Base-by-base conservation (phyloP, 805 yeast genomes). In the Candida ortonii region DNA sequence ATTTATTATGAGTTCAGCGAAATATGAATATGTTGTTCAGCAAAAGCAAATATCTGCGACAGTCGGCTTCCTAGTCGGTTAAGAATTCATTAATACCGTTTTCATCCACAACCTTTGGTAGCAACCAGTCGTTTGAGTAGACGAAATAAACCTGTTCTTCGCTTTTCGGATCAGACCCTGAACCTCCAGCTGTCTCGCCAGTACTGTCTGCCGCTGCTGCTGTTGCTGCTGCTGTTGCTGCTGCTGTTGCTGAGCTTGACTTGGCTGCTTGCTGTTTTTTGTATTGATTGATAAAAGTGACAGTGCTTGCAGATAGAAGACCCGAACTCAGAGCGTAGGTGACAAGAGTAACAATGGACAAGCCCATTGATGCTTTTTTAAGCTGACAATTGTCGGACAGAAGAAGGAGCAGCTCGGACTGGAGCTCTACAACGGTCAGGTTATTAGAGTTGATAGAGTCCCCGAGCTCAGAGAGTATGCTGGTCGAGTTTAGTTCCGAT, bases 331-430 rank as follows among this genome's bases (percentile, higher is more conserved):
- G 8, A 1, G 40, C 15, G 28, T 50, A 46, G 1, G 46, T 12
- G 2, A 36, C 28, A 34, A 46, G 36, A 13, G 31, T 29, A 5
- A 50, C 16, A 14, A 49, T 36, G 5, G 51, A 33, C 1, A 48
- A 13, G 0, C 41, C 47, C 43, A 49, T 33, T 2, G 49, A 40
- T 0, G 53, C 44, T 30, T 52, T 52, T 18, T 52, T 48, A 10
- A 49, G 14, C 30, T 44, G 49, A 33, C 55, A 50, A 25, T 49
- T 47, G 16, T 22, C 27, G 7, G 40, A 35, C 18, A 50, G 29
- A 5, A 25, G 9, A 11, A 52, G 30, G 10, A 50, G 22, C 14
- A 50, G 23, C 7, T 38, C 25, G 2, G 47, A 28, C 30, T 50
- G 53, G 2, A 39, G 25, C 16, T 25, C 33, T 2, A 45, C 11